Evolutionary conservation across 1,284 basidiomycete species (phyloP).

Genomic region (Heterobasidion occidentale): DNA sequence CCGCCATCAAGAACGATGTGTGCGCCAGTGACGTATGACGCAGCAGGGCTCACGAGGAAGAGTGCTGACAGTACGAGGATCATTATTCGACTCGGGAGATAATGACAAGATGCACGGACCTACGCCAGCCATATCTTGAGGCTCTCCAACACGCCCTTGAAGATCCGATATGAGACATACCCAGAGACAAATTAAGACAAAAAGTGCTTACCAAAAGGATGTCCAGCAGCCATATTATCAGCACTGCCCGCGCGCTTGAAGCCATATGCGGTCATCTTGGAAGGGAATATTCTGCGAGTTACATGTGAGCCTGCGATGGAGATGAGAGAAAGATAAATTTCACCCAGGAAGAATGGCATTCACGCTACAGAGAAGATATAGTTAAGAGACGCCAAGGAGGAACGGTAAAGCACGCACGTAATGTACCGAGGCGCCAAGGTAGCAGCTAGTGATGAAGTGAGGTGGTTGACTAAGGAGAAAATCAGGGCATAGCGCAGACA

Average conservation of each 20-base stretch:
- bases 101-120: constrained; percentile 18
- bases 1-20: constrained; percentile 13
- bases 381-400: not conserved
- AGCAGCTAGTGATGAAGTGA: constrained; percentile 68
- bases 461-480: constrained; percentile 56
- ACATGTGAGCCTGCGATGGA: not conserved
- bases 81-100: not conserved
- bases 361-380: constrained; percentile 37
- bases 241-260: constrained; percentile 47
- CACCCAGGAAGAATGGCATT: constrained; percentile 82
- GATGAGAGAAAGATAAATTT: constrained; percentile 4
- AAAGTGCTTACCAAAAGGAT: constrained; percentile 51
- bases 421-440: constrained; percentile 57
- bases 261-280: constrained; percentile 81
- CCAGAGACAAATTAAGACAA: not conserved
- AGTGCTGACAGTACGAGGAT: constrained; percentile 5
- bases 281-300: constrained; percentile 62
- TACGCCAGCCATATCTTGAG: constrained; percentile 72
- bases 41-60: constrained; percentile 12
- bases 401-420: constrained; percentile 38
- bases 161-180: not conserved
- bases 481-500: not conserved
- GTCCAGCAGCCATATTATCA: constrained; percentile 39
- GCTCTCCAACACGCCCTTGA: constrained; percentile 57
- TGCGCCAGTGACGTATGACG: constrained; percentile 9